Percentiles rank a stretch among this genome's conserved stretches.
Evolutionary conservation across 306 rosid species (phyloP).

Genomic region (Lathyrus sativus): DNA sequence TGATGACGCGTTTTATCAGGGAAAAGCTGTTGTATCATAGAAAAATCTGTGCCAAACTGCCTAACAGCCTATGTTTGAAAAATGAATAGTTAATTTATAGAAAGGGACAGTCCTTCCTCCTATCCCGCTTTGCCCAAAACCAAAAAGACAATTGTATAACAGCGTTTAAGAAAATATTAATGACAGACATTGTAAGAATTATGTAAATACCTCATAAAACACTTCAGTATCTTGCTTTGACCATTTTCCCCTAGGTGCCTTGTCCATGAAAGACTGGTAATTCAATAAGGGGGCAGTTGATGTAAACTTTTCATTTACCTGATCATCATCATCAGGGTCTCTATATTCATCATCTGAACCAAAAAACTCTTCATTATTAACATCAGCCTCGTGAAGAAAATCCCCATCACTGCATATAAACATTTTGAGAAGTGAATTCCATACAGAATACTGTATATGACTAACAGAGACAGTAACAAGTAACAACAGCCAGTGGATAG

Average conservation of each 20-base stretch:
- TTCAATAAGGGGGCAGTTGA: constrained; percentile 47
- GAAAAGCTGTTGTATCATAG: constrained; percentile 72
- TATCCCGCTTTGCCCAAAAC: constrained; percentile 22
- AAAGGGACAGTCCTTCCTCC: constrained; percentile 1
- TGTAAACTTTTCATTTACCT: constrained; percentile 41
- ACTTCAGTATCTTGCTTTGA: constrained; percentile 73
- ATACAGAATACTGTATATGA: constrained; percentile 5
- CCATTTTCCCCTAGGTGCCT: constrained; percentile 76
- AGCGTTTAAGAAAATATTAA: constrained; percentile 20
- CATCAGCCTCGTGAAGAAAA: constrained; percentile 41
- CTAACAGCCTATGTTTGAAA: constrained; percentile 56
- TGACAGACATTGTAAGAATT: constrained; percentile 22
- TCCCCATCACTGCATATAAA: constrained; percentile 53
- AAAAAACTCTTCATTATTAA: constrained; percentile 45
- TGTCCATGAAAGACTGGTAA: constrained; percentile 79
- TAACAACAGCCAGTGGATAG: too few species aligned
- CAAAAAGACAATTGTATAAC: background rate
- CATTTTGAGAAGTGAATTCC: constrained; percentile 28
- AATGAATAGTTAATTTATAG: constrained; percentile 16
- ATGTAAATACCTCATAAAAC: constrained; percentile 68
- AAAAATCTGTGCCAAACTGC: constrained; percentile 78
- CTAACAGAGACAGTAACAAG: too few species aligned
- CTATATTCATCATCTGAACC: constrained; percentile 57
- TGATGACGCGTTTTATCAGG: constrained; percentile 69
- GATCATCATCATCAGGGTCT: constrained; percentile 58